Base-by-base conservation (phyloP, 2,329 filamentous ascomycete species). In the Phialophora macrospora region DNA sequence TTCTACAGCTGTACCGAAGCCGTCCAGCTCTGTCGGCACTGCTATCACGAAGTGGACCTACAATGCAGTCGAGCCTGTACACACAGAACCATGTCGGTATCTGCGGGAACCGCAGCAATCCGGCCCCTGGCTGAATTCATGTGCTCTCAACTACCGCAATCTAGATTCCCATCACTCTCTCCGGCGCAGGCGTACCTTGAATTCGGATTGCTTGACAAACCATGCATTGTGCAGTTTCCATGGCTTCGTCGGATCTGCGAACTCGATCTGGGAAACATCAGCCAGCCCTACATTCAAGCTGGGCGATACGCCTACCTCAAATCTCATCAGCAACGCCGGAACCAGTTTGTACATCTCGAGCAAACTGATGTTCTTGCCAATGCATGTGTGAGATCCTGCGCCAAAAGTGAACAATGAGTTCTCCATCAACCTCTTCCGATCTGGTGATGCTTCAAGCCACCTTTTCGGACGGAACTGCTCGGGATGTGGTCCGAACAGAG, bases 381-480 rank as follows among this genome's bases (percentile, higher is more conserved):
- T 68, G 59, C 71, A 73, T 0, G 83, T 85, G 65, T 83, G 73
- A 2, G 82, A 77, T 0, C 84, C 84, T 8, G 81, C 81, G 1
- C 84, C 83, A 70, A 85, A 86, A 11, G 67, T 68, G 63, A 68
- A 64, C 7, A 68, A 55, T 5, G 78, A 79, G 0, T 76, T 79
- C 70, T 81, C 82, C 82, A 84, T 84, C 66, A 80, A 78, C 69
- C 76, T 77, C n/a, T 82, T 73, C 68, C 80, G 77, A 4, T 77
- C 76, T 0, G 51, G 17, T n/a, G 59, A 61, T 34, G 56, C 9
- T 82, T 73, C 83, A 89, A 93, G 51, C 90, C 77, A 77, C 92
- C 90, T 0, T 90, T 90, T 14, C 86, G 78, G 75, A 84, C 93
- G 0, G 74, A 77, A 83, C 0, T 71, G 69, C 11, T 78, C 76